Conservation (phyloP, 2,329 filamentous ascomycete genomes). For the Diaporthe destruens region DNA sequence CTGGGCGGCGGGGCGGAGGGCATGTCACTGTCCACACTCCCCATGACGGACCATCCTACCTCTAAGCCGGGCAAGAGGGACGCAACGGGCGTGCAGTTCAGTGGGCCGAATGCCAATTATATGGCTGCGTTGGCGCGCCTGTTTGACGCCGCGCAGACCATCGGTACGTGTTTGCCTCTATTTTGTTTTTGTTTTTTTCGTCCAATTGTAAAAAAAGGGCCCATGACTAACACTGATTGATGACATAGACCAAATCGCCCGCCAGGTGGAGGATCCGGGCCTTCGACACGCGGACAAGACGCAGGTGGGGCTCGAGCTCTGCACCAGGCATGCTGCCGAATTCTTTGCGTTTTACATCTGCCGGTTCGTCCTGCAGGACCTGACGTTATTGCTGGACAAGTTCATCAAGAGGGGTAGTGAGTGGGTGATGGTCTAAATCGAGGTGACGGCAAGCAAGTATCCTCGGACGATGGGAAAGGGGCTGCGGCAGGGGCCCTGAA, state of each 20-base stretch:
- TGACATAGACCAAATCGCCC: slow-evolving; percentile 86
- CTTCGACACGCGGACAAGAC: slow-evolving; percentile 92
- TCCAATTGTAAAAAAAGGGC: background rate
- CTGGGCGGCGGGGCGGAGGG: slow-evolving; percentile 65
- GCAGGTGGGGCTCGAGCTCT: slow-evolving; percentile 93
- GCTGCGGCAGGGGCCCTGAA: no score
- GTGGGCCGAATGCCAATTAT: slow-evolving; percentile 88
- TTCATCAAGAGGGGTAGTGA: slow-evolving; percentile 97
- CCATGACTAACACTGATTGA: slow-evolving; percentile 20
- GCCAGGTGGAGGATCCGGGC: slow-evolving; percentile 95
- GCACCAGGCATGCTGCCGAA: slow-evolving; percentile 92
- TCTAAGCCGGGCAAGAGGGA: slow-evolving; percentile 80
- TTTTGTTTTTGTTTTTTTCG: background rate
- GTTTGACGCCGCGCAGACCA: slow-evolving; percentile 91
- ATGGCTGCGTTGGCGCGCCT: slow-evolving; percentile 91
- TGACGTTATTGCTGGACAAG: slow-evolving; percentile 90
- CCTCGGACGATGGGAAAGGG: background rate
- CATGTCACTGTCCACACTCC: slow-evolving; percentile 77
- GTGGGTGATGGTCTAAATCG: slow-evolving; percentile 75
- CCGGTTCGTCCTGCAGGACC: slow-evolving; percentile 90
- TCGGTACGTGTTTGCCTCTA: slow-evolving; percentile 74
- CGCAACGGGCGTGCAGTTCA: slow-evolving; percentile 75
- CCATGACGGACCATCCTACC: slow-evolving; percentile 77
- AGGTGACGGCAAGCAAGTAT: background rate
- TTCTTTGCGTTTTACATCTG: slow-evolving; percentile 98